Evolutionary conservation across 805 yeast species (phyloP).

Genomic region (Cyberlindnera maritima): DNA sequence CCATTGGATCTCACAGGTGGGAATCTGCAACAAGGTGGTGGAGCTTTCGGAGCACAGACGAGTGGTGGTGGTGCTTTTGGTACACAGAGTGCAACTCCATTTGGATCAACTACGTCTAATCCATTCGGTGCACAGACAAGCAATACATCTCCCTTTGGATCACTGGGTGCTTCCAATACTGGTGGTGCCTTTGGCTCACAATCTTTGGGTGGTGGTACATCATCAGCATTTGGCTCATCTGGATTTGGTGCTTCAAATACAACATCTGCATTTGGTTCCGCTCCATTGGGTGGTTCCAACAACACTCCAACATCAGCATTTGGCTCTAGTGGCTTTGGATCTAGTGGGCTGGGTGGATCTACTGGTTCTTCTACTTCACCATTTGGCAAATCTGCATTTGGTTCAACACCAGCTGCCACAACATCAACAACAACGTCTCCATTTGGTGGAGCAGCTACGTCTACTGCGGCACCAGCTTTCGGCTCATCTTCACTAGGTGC

Average conservation of each 20-base stretch:
- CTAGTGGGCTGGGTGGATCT: too few relatives aligned
- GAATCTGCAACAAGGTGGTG: conserved; percentile 4
- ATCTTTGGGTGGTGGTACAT: conserved; percentile 5
- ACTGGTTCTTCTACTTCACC: conserved; percentile 9
- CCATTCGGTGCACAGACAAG: conserved; percentile 4
- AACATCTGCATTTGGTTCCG: conserved; percentile 14
- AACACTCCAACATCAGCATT: conserved; percentile 13
- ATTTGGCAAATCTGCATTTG: conserved; percentile 10
- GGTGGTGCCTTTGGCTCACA: conserved; percentile 4
- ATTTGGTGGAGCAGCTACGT: not conserved
- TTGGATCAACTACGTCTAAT: conserved; percentile 1
- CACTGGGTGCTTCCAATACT: not conserved
- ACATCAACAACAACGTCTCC: not conserved
- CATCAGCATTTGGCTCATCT: conserved; percentile 12
- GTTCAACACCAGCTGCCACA: not conserved
- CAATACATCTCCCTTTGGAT: conserved; percentile 9
- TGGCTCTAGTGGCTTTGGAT: conserved; percentile 9
- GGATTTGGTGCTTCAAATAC: conserved; percentile 7
- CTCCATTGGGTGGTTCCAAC: not conserved
- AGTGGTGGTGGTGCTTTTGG: conserved; percentile 19
- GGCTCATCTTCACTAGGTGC: conserved; percentile 17
- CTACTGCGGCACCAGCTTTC: conserved; percentile 17
- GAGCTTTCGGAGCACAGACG: conserved; percentile 1
- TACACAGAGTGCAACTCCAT: conserved; percentile 8
- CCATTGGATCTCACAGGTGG: conserved; percentile 31